Base-by-base conservation (phyloP, 2,329 filamentous ascomycete species). In the Sporothrix luriei region DNA sequence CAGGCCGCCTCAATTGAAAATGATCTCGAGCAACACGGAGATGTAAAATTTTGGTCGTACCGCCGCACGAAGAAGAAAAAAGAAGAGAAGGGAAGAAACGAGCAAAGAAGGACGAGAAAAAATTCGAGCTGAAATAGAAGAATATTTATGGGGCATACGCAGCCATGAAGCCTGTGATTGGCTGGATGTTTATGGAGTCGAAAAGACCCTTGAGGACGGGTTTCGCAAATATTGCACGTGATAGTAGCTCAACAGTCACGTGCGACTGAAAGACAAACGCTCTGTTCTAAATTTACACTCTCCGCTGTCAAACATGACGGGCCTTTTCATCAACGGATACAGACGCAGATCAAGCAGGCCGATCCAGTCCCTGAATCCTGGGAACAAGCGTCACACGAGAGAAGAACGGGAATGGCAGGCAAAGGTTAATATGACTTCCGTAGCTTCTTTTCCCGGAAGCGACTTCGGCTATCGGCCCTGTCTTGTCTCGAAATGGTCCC, bases 21-120 rank as follows among this genome's bases (percentile, higher is more conserved):
- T 70, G 72, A 83, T 89, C 84, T 84, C 86, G 89, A 91, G 90
- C 90, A 93, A 93, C 90, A 91, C 88, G 90, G 90, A 87, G 78
- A 83, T 81, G 83, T 84, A 82, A 72, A 78, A 81, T 67, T 70
- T 48, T 67, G 68, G 86, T 89, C 84, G 87, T 89, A 88, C 88
- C 88, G 90, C 91, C 90, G 90, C 91, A 93, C 90, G 84, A 92
- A 85, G 88, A 86, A 85, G 82, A 73, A 82, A 84, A 43, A 16
- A 43, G 54, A 69, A 70, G 69, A 71, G 61, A 67, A 76, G 77
- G 33, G 33, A 59, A 59, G 33, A 59, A 59, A 59, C n/a, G 3
- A 54, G 51, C 14, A 46, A 62, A 62, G 38, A 62, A 76, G 38
- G 65, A 55, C 46, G 68, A n/a, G 59, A 40, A 55, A 49, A 9